Percentiles rank a stretch among this genome's conserved stretches.
phyloP scores from a whole-genome alignment of 148 eudicot species.

The Dysphania ambrosioides region DNA sequence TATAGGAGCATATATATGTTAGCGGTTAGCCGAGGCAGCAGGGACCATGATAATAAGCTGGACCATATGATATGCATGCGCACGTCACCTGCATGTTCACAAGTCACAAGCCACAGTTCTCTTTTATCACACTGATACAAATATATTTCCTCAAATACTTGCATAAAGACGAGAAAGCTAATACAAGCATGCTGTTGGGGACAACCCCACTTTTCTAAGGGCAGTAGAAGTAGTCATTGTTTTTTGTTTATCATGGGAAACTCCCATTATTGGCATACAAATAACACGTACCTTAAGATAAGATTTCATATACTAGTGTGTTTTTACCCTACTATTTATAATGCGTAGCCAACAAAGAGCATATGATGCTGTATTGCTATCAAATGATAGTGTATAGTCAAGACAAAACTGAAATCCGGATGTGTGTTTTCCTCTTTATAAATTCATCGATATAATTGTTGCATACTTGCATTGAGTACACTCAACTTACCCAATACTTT shows the following conservation, averaged over 20 bases:
- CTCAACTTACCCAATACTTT: no score
- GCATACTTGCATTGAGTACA: no score
- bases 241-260: constrained; percentile 24
- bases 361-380: constrained; percentile 30
- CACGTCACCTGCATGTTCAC: constrained; percentile 30
- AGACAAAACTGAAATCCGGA: constrained; percentile 22
- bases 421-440: neutral
- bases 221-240: neutral
- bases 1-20: constrained; percentile 2
- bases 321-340: constrained; percentile 1
- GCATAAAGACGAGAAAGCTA: constrained; percentile 15
- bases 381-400: constrained; percentile 15
- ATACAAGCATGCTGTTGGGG: constrained; percentile 6
- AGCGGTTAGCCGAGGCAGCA: neutral
- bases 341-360: constrained; percentile 18
- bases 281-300: neutral
- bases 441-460: no score
- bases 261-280: constrained; percentile 28
- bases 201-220: constrained; percentile 19
- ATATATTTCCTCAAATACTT: constrained; percentile 5
- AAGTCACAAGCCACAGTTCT: constrained; percentile 22
- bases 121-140: neutral
- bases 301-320: neutral
- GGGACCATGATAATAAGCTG: constrained; percentile 25
- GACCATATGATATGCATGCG: constrained; percentile 30